phyloP scores from a whole-genome alignment of 1,284 basidiomycete genomes.

The Ceratobasidium sp. region DNA sequence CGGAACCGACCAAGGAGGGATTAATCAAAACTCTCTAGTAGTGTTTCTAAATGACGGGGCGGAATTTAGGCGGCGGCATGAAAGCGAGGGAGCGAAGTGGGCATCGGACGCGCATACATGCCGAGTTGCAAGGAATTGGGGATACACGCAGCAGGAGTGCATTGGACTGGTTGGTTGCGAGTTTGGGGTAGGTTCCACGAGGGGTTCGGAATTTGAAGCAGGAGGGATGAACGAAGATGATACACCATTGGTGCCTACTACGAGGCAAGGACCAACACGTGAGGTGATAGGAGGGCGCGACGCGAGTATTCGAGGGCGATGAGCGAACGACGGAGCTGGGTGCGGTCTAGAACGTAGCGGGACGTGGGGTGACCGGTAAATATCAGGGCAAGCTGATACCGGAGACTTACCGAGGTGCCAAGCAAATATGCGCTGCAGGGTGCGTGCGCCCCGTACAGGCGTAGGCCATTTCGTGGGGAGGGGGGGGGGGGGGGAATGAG shows the following conservation, averaged over 20 bases:
- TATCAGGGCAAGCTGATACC: conserved; percentile 25
- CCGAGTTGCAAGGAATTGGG: conserved; percentile 31
- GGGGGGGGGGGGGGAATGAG: neutral
- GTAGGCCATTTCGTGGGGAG: neutral
- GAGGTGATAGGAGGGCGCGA: conserved; percentile 34
- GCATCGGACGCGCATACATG: conserved; percentile 44
- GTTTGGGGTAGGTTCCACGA: conserved; percentile 44
- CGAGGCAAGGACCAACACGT: conserved; percentile 38
- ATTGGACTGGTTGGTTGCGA: conserved; percentile 14
- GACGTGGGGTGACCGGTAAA: conserved; percentile 18
- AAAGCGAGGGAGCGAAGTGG: conserved; percentile 26
- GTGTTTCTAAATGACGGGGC: conserved; percentile 22
- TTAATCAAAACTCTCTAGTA: conserved; percentile 33
- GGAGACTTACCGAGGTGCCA: conserved; percentile 12
- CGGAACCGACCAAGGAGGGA: conserved; percentile 5
- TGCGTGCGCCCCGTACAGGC: neutral
- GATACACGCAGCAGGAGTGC: conserved; percentile 24
- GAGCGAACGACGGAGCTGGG: conserved; percentile 22
- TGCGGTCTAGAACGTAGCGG: conserved; percentile 26
- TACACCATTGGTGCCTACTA: conserved; percentile 42
- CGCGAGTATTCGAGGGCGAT: conserved; percentile 31
- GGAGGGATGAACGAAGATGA: conserved; percentile 32
- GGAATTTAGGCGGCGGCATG: conserved; percentile 27
- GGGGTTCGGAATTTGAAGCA: conserved; percentile 45
- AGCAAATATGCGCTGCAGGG: neutral